phyloP scores from a whole-genome alignment of 192 early-diverging fungal genomes.

The Linnemannia hyalina region DNA sequence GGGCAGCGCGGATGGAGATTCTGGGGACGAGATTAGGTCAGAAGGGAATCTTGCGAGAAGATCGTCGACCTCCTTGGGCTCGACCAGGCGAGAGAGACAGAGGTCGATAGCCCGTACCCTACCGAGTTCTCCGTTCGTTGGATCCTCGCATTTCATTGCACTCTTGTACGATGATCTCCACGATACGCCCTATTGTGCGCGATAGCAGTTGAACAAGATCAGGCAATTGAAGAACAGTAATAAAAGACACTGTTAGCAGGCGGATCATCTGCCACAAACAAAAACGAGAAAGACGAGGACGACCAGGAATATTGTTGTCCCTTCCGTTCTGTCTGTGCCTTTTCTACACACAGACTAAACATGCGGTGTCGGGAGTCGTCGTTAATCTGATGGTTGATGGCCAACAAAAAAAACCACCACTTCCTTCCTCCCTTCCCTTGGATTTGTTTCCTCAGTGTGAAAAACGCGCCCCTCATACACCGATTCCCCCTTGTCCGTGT shows the following conservation, averaged over 20 bases:
- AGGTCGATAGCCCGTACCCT: constrained; percentile 1
- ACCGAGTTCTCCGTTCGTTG: constrained; percentile 3
- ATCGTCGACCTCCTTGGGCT: background rate
- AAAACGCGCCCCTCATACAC: background rate
- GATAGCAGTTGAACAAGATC: background rate
- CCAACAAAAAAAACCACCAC: too few relatives aligned
- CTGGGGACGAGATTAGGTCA: background rate
- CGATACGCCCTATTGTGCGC: background rate
- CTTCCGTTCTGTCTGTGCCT: background rate
- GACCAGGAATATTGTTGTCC: background rate
- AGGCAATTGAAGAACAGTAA: background rate
- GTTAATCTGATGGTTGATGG: too few relatives aligned
- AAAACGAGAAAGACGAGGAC: background rate
- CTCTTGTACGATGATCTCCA: background rate
- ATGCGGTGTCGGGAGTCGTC: too few relatives aligned
- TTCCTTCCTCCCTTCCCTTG: background rate
- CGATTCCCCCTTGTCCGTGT: too few relatives aligned
- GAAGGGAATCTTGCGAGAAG: background rate
- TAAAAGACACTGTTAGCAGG: background rate
- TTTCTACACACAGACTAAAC: too few relatives aligned
- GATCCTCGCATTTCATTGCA: background rate
- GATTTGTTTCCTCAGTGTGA: background rate
- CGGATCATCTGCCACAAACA: background rate
- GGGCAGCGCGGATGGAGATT: background rate
- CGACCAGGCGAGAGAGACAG: constrained; percentile 20